Percentiles rank a stretch among this genome's conserved stretches.
phyloP scores from a whole-genome alignment of 2,329 filamentous ascomycete species.

The Dactylonectria macrodidyma region DNA sequence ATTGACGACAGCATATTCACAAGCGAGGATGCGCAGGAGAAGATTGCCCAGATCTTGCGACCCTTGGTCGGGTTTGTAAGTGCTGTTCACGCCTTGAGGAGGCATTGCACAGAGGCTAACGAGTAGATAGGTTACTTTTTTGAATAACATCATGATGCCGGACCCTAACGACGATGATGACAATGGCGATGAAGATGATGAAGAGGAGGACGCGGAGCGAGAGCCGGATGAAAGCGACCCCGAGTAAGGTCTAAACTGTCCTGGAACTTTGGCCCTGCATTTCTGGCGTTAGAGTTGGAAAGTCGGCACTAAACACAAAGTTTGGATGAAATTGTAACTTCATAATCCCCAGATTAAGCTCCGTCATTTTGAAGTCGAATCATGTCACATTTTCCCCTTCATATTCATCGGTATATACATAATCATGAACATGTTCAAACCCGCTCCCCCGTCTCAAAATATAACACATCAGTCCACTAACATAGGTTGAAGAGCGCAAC shows the following conservation, averaged over 20 bases:
- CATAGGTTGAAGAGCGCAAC: constrained; percentile 76
- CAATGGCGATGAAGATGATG: constrained; percentile 53
- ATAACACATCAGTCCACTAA: constrained; percentile 16
- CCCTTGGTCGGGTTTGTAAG: constrained; percentile 86
- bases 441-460: neutral
- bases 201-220: constrained; percentile 31
- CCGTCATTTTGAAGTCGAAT: neutral
- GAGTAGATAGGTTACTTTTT: constrained; percentile 73
- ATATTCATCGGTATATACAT: constrained; percentile 18
- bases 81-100: neutral
- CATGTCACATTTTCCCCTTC: neutral
- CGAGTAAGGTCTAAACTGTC: neutral
- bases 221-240: neutral
- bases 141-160: constrained; percentile 83
- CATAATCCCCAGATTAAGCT: neutral
- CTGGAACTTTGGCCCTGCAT: no score
- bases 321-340: neutral
- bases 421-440: constrained; percentile 14
- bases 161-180: constrained; percentile 67
- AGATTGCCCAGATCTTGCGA: constrained; percentile 74
- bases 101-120: constrained; percentile 9
- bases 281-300: neutral
- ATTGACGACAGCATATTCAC: constrained; percentile 77
- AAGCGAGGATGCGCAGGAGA: constrained; percentile 73
- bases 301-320: neutral